Base-by-base conservation (phyloP, 371 early-diverging fungal genomes). In the Lichtheimia corymbifera region DNA sequence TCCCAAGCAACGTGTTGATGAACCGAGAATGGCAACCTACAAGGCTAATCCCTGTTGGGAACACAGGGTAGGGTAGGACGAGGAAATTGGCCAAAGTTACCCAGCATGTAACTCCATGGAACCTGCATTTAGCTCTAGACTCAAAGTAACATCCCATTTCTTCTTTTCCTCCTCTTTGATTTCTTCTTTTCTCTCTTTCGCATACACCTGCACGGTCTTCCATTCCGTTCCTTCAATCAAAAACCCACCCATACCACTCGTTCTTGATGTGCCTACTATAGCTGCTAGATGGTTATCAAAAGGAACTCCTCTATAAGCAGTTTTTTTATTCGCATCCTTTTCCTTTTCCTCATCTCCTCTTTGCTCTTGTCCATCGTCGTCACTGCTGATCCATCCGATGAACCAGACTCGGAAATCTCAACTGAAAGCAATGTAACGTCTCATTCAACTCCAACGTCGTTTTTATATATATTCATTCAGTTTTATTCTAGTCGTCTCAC, bases 21-120 rank as follows among this genome's bases (percentile, higher is more conserved):
- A 25, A 22, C 65, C 65, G 40, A 42, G 65, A 59, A 60, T 55
- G 65, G 65, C 53, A 58, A 55, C 41, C 35, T 25, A 58, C 47
- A 45, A 55, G 42, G 42, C 44, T 41, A 47, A 59, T 28, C 58
- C 25, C 22, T 50, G 27, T 59, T 25, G 53, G 44, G 58, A 30
- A 61, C 61, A 66, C 58, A 58, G 47, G 50, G 52, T 17, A 53
- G 17, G 58, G 66, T 66, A 22, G 61, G 58, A 66, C 66, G 55
- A 66, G 50, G 51, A 53, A 66, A 66, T 66, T 66, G 56, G 28
- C 27, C 17, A 24, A 20, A 45, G 44, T 47, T 52, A 30, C 58
- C 44, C 59, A 53, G 58, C 53, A 58, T 47, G 27, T 41, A 35
- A 42, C 50, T 30, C 53, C 27, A 30, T 30, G 14, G 60, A 51